Evolutionary conservation across 2,329 filamentous ascomycete genomes (phyloP), one percentile per base, ranked within the genome.

Genomic region (Aureobasidium musti): DNA sequence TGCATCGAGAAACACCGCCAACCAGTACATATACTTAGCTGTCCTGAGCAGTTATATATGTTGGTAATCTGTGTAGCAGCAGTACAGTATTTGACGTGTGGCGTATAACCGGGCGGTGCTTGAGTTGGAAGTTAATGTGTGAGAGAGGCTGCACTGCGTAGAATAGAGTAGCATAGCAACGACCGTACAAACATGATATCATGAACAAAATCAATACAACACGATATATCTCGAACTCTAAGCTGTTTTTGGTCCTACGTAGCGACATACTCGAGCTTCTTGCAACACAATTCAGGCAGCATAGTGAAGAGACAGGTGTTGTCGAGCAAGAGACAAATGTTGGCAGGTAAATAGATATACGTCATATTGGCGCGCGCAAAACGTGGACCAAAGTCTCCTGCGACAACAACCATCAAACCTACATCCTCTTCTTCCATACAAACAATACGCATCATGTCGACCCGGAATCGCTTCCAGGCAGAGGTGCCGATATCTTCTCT

Each of bases 331-430:
- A 33, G 13, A 26, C 21, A 49, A 49, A 61, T 61, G 57, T 61
- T 61, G 57, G 57, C 43, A 61, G 35, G 39, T 59, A 33, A 33
- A 59, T 45, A 59, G n/a, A n/a, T 35, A 50, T 61, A 61, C 57
- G 57, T 61, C 43, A 61, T 49, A 28, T n/a, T 35, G 21, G 30
- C n/a, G 37, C 28, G 28, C 41, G 43, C 43, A 49, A 49, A 61
- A 61, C 57, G 57, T 61, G 57, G 57, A 47, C 54, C 37, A 43
- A 59, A 59, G 54, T 45, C 39, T 59, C 39, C 37, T 61, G 26
- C 41, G 28, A 61, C 57, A 61, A 35, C 41, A 61, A 47, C 6
- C 10, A 33, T 37, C 19, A 13, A 23, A 35, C 30, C 57, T 49
- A 37, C 13, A n/a, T 30, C 47, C 3, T 28, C 28, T n/a, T 30